Evolutionary conservation across 352 stramenopile species (phyloP).

Genomic region (Phytophthora quininea): DNA sequence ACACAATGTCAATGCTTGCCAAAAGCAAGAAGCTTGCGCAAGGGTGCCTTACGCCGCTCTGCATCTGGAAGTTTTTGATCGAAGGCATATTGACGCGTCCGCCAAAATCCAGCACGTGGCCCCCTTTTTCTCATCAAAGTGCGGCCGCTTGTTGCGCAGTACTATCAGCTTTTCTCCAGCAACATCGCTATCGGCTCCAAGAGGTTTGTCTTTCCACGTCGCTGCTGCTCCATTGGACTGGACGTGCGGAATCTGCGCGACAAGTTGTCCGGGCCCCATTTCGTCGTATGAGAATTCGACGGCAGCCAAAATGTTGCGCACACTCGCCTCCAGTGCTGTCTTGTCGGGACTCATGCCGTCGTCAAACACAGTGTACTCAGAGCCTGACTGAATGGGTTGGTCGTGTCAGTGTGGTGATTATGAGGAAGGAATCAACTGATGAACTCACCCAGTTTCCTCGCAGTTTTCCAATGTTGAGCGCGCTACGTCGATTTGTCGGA

Average conservation of each 20-base stretch:
- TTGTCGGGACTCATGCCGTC: slow-evolving; percentile 56
- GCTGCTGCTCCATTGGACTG: slow-evolving; percentile 27
- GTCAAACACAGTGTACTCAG: slow-evolving; percentile 67
- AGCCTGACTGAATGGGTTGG: slow-evolving; percentile 41
- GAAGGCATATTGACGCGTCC: slow-evolving; percentile 73
- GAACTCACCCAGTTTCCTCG: slow-evolving; percentile 57
- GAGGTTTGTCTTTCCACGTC: slow-evolving; percentile 38
- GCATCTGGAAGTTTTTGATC: slow-evolving; percentile 79
- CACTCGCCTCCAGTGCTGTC: slow-evolving; percentile 47
- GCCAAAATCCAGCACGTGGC: slow-evolving; percentile 70
- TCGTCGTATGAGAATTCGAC: slow-evolving; percentile 78
- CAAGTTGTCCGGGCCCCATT: slow-evolving; percentile 60
- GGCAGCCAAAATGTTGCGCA: slow-evolving; percentile 50
- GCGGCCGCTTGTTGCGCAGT: slow-evolving; percentile 91
- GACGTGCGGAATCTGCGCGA: slow-evolving; percentile 47
- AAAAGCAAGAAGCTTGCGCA: slow-evolving; percentile 48
- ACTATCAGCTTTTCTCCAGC: slow-evolving; percentile 41
- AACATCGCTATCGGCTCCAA: background rate
- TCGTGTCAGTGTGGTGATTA: background rate
- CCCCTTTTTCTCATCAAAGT: slow-evolving; percentile 58
- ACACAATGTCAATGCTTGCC: background rate
- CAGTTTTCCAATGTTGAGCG: slow-evolving; percentile 60
- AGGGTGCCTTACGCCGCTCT: slow-evolving; percentile 44
- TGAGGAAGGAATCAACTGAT: background rate
- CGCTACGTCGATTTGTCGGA: slow-evolving; percentile 40